Evolutionary conservation across 2,329 filamentous ascomycete species (phyloP).

Genomic region (Camillea tinctor): DNA sequence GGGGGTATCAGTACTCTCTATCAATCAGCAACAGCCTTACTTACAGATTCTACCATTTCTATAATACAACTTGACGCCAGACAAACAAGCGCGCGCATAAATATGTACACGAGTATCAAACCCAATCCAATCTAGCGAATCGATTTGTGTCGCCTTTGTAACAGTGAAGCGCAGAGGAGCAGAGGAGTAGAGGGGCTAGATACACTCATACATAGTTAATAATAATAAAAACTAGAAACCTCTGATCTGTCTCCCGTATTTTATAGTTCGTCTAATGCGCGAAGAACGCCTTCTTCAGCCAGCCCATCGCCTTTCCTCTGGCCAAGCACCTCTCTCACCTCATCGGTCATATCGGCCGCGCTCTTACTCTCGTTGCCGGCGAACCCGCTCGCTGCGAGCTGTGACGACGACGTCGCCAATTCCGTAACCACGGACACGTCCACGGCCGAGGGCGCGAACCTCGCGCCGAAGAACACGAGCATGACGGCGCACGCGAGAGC

Average conservation of each 20-base stretch:
- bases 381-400: conserved; percentile 9
- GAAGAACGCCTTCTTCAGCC: conserved; percentile 27
- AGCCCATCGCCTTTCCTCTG: conserved; percentile 20
- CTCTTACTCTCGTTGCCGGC: conserved; percentile 21
- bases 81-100: background rate
- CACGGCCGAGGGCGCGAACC: conserved; percentile 30
- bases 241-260: background rate
- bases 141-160: background rate
- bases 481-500: conserved; percentile 47
- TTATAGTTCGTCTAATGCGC: conserved; percentile 35
- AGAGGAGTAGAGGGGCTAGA: too few species aligned
- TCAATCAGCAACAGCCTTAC: background rate
- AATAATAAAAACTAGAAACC: too few species aligned
- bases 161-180: background rate
- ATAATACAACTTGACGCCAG: background rate
- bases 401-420: conserved; percentile 5
- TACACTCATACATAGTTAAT: too few species aligned
- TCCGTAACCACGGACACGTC: conserved; percentile 13
- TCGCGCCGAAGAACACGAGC: conserved; percentile 40
- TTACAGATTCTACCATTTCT: background rate
- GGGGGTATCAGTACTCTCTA: background rate
- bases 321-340: conserved; percentile 29
- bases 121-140: background rate
- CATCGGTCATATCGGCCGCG: conserved; percentile 24
- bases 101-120: background rate